Evolutionary conservation across 495 filamentous ascomycete species (phyloP).

Genomic region (Penicillium cataractarum): DNA sequence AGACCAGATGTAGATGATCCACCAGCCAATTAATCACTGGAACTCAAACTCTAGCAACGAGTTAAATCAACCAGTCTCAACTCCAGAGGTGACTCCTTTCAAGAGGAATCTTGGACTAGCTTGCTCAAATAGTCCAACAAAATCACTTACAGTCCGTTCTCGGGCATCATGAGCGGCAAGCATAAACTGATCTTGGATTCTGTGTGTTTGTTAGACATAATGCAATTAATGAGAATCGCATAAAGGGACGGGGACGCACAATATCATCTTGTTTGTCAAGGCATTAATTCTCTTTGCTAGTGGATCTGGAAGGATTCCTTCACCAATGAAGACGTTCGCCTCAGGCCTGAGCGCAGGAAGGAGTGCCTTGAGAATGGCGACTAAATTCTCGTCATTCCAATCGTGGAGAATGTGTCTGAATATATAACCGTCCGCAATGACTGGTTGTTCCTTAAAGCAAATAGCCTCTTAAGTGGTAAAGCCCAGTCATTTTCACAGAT

Average conservation of each 20-base stretch:
- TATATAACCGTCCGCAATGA: no score
- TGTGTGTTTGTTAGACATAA: not conserved
- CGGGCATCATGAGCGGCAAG: not conserved
- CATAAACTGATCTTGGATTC: not conserved
- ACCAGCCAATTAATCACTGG: not conserved
- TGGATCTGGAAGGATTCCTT: not conserved
- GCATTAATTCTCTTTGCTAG: not conserved
- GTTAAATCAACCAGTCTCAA: not conserved
- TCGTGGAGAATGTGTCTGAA: no score
- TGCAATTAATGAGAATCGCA: no score
- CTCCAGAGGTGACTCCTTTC: not conserved
- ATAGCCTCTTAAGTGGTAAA: no score
- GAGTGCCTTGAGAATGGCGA: no score
- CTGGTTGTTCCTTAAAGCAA: no score
- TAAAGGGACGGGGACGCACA: not conserved
- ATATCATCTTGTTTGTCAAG: not conserved
- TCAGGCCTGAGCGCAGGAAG: no score
- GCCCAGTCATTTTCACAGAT: no score
- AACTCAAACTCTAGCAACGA: not conserved
- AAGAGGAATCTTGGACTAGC: not conserved
- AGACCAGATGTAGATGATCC: no score
- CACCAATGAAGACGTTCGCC: no score
- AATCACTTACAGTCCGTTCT: not conserved
- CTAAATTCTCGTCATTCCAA: no score
- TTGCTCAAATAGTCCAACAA: not conserved